phyloP scores from a whole-genome alignment of 2,329 filamentous ascomycete species.

The Xylariales sp. region DNA sequence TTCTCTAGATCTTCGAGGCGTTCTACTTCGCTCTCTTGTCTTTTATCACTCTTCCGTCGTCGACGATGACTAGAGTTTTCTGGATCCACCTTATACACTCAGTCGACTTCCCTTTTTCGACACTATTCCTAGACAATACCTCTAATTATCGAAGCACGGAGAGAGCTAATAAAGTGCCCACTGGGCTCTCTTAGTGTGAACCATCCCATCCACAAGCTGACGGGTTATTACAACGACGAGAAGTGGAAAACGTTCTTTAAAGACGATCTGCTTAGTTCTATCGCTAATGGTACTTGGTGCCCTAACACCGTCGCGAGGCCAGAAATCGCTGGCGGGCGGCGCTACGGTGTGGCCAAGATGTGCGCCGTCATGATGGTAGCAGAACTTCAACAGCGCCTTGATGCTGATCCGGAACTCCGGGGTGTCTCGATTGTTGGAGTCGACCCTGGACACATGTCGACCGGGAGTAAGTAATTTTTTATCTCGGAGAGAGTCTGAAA shows the following conservation, averaged over 20 bases:
- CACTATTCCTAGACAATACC: neutral
- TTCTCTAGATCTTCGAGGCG: neutral
- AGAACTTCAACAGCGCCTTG: conserved; percentile 30
- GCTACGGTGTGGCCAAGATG: conserved; percentile 39
- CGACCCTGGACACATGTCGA: conserved; percentile 30
- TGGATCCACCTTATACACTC: no score
- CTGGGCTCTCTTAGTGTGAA: conserved; percentile 8
- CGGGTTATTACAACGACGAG: conserved; percentile 22
- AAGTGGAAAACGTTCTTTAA: conserved; percentile 23
- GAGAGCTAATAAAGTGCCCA: neutral
- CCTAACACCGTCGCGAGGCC: conserved; percentile 3
- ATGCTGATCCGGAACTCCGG: conserved; percentile 21
- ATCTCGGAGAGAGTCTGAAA: no score
- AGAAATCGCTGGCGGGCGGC: conserved; percentile 21
- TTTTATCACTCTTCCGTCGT: neutral
- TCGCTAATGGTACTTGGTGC: conserved; percentile 33
- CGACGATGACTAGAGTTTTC: no score
- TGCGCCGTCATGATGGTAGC: conserved; percentile 35
- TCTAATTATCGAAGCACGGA: no score
- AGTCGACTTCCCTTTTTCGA: no score
- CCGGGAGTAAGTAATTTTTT: conserved; percentile 3
- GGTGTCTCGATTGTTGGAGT: conserved; percentile 25
- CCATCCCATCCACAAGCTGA: conserved; percentile 7
- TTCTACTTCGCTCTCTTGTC: neutral
- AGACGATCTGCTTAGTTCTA: conserved; percentile 27